These are phyloP conservation scores for Lodderomyces pseudojiufengensis DNA, from an alignment of 1,139 yeast genomes.

Conservation along the genomic window DNA sequence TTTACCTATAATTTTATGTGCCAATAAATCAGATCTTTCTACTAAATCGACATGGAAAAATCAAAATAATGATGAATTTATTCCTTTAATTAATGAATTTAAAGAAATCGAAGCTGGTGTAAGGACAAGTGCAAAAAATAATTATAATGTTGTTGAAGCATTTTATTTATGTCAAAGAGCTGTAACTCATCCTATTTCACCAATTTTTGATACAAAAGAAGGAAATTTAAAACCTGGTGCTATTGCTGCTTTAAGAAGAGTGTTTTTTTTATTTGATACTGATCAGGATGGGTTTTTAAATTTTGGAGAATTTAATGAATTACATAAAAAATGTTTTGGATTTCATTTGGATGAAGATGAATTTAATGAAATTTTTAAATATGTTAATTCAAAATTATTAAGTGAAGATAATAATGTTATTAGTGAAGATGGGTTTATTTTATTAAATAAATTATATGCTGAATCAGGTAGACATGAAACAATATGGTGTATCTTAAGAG, in stretches of 20 bases:
- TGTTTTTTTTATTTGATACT: conserved; percentile 79
- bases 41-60: conserved; percentile 16
- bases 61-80: conserved; percentile 67
- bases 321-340: conserved; percentile 76
- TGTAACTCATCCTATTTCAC: conserved; percentile 90
- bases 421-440: conserved; percentile 70
- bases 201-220: conserved; percentile 87
- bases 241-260: conserved; percentile 67
- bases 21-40: conserved; percentile 67
- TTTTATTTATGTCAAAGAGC: conserved; percentile 91
- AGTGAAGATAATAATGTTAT: conserved; percentile 26
- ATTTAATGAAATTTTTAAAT: conserved; percentile 25
- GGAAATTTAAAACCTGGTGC: conserved; percentile 79
- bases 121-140: conserved; percentile 77
- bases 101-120: conserved; percentile 93
- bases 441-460: conserved; percentile 75
- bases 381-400: conserved; percentile 25
- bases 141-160: conserved; percentile 80
- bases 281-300: conserved; percentile 85
- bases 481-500: conserved; percentile 87
- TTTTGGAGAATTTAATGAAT: conserved; percentile 60
- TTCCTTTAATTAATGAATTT: conserved; percentile 82
- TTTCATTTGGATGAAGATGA: conserved; percentile 31
- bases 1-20: conserved; percentile 84
- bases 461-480: conserved; percentile 94